These are phyloP conservation scores for Kuraishia capsulata DNA, from an alignment of 805 yeast species.

Conservation along the genomic window DNA sequence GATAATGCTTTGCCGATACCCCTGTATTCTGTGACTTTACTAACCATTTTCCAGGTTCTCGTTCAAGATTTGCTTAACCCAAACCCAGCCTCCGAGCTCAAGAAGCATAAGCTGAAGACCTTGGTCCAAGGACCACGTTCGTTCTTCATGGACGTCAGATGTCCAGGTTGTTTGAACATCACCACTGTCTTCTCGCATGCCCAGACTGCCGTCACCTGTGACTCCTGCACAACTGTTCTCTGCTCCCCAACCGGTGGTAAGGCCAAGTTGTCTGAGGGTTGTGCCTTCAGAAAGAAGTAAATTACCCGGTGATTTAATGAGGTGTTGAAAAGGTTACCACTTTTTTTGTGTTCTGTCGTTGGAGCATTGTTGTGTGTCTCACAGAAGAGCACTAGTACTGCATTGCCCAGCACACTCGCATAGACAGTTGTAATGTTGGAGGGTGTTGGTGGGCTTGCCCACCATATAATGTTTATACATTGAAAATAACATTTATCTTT, in stretches of 20 bases:
- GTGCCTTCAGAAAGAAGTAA: conserved; percentile 99
- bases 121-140: conserved; percentile 98
- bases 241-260: conserved; percentile 99
- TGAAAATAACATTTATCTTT: no score
- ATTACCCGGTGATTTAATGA: no score
- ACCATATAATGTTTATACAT: no score
- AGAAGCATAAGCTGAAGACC: conserved; percentile 94
- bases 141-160: conserved; percentile 98
- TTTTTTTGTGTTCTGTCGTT: no score
- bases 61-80: conserved; percentile 99
- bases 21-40: no score
- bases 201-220: conserved; percentile 99
- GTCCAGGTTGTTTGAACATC: conserved; percentile 99
- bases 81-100: conserved; percentile 91
- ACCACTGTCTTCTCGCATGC: conserved; percentile 99
- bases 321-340: no score
- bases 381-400: no score
- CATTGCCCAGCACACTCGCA: no score
- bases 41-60: conserved; percentile 55
- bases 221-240: conserved; percentile 94
- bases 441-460: no score
- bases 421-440: no score
- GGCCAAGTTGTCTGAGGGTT: conserved; percentile 99
- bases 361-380: no score
- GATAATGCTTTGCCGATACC: no score